These are phyloP conservation scores for Nevesoporus exiguus DNA, from an alignment of 768 basidiomycete species.

Conservation along the genomic window DNA sequence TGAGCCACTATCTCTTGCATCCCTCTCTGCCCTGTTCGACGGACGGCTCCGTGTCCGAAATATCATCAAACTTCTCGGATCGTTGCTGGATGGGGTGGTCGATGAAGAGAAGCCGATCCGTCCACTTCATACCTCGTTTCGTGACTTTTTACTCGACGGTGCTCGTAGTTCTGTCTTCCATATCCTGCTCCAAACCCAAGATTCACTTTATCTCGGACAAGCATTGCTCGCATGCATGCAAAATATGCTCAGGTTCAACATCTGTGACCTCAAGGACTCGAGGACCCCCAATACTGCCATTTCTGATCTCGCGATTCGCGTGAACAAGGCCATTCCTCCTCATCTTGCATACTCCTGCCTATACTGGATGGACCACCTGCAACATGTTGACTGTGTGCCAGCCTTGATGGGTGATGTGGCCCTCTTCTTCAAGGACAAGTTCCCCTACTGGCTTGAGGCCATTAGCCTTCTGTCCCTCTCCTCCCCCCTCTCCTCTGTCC, in stretches of 20 bases:
- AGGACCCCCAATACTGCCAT: neutral
- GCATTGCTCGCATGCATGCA: neutral
- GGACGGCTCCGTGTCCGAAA: neutral
- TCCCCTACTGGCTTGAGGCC: constrained; percentile 23
- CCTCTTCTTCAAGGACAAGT: constrained; percentile 2
- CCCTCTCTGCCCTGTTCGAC: neutral
- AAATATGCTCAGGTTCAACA: neutral
- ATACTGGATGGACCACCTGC: constrained; percentile 1
- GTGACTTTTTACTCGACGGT: neutral
- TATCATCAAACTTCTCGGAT: neutral
- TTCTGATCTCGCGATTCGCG: neutral
- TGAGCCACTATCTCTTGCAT: neutral
- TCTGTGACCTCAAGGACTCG: neutral
- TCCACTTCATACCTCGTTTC: neutral
- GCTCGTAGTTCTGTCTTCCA: neutral
- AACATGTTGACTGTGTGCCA: neutral
- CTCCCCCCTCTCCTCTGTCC: neutral
- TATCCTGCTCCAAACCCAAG: neutral
- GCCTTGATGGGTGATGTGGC: neutral
- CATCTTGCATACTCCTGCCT: neutral
- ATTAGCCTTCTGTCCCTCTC: constrained; percentile 17
- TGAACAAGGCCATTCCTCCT: neutral
- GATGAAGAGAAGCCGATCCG: neutral
- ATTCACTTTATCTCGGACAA: neutral
- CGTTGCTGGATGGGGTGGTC: neutral